Conservation (phyloP, 129 eudicot genomes). For the Deinandra increscens region DNA sequence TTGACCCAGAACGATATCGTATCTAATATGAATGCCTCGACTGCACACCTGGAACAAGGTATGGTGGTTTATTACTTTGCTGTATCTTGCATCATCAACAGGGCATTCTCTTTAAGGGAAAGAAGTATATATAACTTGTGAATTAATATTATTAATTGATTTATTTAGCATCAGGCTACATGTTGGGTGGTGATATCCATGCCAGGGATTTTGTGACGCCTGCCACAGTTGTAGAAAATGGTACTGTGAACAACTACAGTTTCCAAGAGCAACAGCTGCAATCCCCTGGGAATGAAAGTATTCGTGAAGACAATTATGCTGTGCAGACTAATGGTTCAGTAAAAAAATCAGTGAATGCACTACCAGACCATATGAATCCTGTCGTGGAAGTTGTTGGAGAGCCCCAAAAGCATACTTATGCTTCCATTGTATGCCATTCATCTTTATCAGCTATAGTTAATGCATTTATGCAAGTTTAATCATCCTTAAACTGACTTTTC, state of each 20-base stretch:
- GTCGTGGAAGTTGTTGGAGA: conserved; percentile 66
- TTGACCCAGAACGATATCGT: conserved; percentile 62
- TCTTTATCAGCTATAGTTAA: conserved; percentile 17
- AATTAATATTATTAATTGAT: conserved; percentile 9
- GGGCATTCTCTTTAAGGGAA: not conserved
- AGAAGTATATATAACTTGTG: not conserved
- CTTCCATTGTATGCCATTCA: conserved; percentile 75
- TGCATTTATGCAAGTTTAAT: not conserved
- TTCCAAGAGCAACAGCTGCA: conserved; percentile 58
- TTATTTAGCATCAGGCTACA: conserved; percentile 60
- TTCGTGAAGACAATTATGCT: conserved; percentile 46
- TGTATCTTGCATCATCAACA: not conserved
- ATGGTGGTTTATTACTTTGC: conserved; percentile 9
- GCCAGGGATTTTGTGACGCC: conserved; percentile 59
- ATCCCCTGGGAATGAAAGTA: conserved; percentile 48
- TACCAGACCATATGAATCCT: conserved; percentile 43
- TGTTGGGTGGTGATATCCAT: conserved; percentile 51
- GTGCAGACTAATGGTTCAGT: conserved; percentile 77
- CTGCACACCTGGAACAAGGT: conserved; percentile 68
- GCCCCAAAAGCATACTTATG: conserved; percentile 94
- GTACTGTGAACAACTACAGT: conserved; percentile 41
- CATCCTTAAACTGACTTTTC: conserved; percentile 20
- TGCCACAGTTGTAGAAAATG: conserved; percentile 54
- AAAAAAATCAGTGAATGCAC: conserved; percentile 45
- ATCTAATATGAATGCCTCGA: conserved; percentile 50